Percentiles rank a stretch among this genome's conserved stretches.
phyloP scores from a whole-genome alignment of 805 yeast genomes.

The Metschnikowia similis region DNA sequence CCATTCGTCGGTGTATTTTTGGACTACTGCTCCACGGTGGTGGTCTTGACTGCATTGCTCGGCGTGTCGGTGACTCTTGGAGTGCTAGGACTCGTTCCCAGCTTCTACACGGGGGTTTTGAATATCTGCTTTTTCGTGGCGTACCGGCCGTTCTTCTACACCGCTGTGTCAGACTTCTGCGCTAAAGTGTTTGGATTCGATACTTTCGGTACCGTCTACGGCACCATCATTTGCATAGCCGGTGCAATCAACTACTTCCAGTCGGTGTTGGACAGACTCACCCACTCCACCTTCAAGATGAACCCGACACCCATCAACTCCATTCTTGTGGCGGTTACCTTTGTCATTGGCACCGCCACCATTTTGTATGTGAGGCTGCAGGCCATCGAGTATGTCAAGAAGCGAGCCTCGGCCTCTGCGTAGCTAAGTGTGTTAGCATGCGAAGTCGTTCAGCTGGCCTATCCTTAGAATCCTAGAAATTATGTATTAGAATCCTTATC shows the following conservation, averaged over 20 bases:
- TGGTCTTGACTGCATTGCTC: constrained; percentile 39
- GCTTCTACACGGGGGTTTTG: constrained; percentile 38
- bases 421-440: background rate
- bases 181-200: constrained; percentile 63
- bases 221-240: constrained; percentile 50
- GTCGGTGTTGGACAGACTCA: constrained; percentile 42
- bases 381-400: constrained; percentile 7
- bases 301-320: constrained; percentile 51
- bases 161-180: constrained; percentile 54
- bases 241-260: constrained; percentile 50
- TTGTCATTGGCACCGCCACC: constrained; percentile 40
- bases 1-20: constrained; percentile 52
- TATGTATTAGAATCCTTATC: no score
- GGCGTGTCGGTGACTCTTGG: constrained; percentile 44
- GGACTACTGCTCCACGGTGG: constrained; percentile 45
- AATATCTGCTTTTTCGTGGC: constrained; percentile 47
- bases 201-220: constrained; percentile 57
- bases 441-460: no score
- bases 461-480: background rate
- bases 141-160: constrained; percentile 56
- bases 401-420: background rate
- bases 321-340: constrained; percentile 35
- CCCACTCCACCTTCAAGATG: constrained; percentile 51
- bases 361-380: constrained; percentile 33
- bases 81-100: constrained; percentile 43